Percentiles rank a stretch among this genome's conserved stretches.
These are phyloP conservation scores for Eucalyptus polyanthemos DNA, from an alignment of 345 rosid species.

Conservation along the genomic window DNA sequence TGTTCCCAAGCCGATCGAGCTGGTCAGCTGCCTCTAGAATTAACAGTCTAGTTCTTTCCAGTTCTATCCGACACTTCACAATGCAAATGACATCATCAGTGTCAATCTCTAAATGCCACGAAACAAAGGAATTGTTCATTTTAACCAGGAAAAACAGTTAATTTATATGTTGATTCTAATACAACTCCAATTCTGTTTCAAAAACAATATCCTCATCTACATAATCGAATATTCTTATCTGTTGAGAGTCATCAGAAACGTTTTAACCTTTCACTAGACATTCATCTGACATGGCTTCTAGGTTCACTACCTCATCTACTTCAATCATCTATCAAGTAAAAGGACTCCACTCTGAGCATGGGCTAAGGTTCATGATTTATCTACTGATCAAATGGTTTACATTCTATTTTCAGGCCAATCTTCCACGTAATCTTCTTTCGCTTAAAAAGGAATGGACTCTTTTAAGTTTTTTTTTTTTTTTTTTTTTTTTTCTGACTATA, in stretches of 20 bases:
- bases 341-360: not conserved
- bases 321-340: not conserved
- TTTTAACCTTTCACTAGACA: not conserved
- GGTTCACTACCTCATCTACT: not conserved
- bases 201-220: not conserved
- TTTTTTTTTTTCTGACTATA: not conserved
- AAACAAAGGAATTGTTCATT: not conserved
- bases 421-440: not conserved
- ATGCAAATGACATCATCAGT: not conserved
- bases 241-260: not conserved
- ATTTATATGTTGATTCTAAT: not conserved
- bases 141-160: not conserved
- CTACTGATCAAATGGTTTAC: not conserved
- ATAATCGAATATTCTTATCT: not conserved
- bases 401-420: not conserved
- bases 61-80: conserved; percentile 74
- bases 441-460: not conserved
- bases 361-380: not conserved
- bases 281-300: not conserved
- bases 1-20: conserved; percentile 90
- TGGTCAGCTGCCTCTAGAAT: conserved; percentile 90
- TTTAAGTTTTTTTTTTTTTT: too few relatives aligned
- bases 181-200: not conserved
- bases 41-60: conserved; percentile 71
- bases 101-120: not conserved